Evolutionary conservation across 2,329 filamentous ascomycete genomes (phyloP), one percentile per base, ranked within the genome.

Genomic region (Fusarium ambrosium): DNA sequence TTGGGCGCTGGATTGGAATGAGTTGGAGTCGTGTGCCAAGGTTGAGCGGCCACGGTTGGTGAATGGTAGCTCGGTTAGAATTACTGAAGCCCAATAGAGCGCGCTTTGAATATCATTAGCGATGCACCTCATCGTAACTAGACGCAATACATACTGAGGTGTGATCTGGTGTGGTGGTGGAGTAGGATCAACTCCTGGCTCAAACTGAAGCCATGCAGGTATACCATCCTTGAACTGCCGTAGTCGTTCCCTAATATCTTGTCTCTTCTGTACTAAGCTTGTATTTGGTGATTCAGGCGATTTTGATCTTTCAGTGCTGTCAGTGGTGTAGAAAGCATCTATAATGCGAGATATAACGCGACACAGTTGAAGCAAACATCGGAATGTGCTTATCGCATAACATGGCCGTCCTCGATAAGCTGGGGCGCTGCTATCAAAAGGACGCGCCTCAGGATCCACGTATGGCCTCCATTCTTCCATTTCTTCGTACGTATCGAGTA

Each of bases 401-500:
- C 48, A 55, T n/a, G 62, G 62, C 29, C 59, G 39, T 48, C 59
- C 59, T 34, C 59, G 39, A 36, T 86, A 85, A 6, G 82, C 80
- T 2, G 86, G 85, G 0, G 79, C 81, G 5, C 81, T 82, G 32
- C 80, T 68, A 62, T 82, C 72, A 55, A 74, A 39, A 62, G 55
- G 1, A 22, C 68, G 72, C 64, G 70, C 60, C 64, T 77, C n/a
- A 27, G 81, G 76, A 79, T 81, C 86, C 4, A 80, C 81, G 69
- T 87, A 86, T 0, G 86, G 86, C n/a, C 81, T 80, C 84, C 85
- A 90, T 24, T 84, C 80, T 63, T 90, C 88, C 0, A 88, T 80
- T 71, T 90, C 89, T 34, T 90, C 89, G 36, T 84, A 89, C 0
- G 82, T 83, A 61, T 89, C 87, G 2, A 85, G 79, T 27, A 88